Conservation (phyloP, 2,329 filamentous ascomycete genomes). For the Ascochyta pisi region DNA sequence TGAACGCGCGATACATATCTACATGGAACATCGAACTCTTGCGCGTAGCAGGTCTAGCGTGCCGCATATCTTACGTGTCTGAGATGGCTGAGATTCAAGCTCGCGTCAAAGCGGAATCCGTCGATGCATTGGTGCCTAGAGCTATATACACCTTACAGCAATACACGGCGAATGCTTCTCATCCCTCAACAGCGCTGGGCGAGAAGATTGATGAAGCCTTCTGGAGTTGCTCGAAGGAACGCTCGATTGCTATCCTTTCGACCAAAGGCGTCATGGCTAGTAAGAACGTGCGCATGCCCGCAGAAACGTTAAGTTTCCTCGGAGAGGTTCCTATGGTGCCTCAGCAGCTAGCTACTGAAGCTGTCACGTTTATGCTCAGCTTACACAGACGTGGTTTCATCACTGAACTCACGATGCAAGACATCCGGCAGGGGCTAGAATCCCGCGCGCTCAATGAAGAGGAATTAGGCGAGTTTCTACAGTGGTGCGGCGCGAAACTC, state of each 20-base stretch:
- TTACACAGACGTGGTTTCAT: constrained; percentile 85
- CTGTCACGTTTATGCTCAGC: constrained; percentile 77
- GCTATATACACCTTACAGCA: constrained; percentile 85
- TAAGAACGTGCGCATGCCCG: constrained; percentile 78
- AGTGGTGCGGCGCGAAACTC: constrained; percentile 80
- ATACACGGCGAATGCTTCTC: constrained; percentile 88
- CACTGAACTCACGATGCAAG: constrained; percentile 83
- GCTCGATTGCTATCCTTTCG: constrained; percentile 83
- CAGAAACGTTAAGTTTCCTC: constrained; percentile 76
- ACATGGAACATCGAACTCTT: constrained; percentile 97
- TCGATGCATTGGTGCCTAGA: constrained; percentile 74
- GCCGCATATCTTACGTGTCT: constrained; percentile 83
- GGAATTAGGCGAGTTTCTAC: constrained; percentile 83
- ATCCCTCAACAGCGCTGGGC: constrained; percentile 82
- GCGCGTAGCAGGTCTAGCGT: constrained; percentile 86
- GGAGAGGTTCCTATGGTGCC: constrained; percentile 88
- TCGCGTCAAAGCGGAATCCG: constrained; percentile 62
- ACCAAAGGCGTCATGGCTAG: constrained; percentile 87
- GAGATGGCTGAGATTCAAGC: constrained; percentile 72
- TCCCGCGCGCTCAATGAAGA: constrained; percentile 78
- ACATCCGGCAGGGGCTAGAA: constrained; percentile 84
- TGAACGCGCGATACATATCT: constrained; percentile 93
- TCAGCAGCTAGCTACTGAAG: constrained; percentile 71
- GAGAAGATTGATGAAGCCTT: constrained; percentile 93
- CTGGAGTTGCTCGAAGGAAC: constrained; percentile 85